Percentiles rank a stretch among this genome's conserved stretches.
phyloP scores from a whole-genome alignment of 257 asterid species.

The Solanum rostratum region DNA sequence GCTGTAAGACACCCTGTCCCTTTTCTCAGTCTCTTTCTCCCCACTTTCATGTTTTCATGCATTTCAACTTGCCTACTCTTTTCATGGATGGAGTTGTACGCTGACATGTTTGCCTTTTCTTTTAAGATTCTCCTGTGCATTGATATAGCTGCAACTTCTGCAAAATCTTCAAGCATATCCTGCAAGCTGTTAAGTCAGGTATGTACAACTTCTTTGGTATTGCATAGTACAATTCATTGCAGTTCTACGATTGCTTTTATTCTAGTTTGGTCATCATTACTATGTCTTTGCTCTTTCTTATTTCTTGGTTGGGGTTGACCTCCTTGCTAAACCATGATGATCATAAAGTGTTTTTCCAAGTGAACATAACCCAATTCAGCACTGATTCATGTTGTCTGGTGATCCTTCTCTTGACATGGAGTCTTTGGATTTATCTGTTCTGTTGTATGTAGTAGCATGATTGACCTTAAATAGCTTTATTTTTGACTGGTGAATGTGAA shows the following conservation, averaged over 20 bases:
- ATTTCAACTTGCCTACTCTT: conserved; percentile 8
- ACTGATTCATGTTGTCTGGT: background rate
- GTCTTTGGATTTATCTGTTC: background rate
- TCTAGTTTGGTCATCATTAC: background rate
- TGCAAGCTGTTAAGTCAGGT: conserved; percentile 85
- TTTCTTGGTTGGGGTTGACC: conserved; percentile 1
- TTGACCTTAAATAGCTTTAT: background rate
- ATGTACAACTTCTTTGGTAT: conserved; percentile 9
- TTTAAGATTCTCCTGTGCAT: conserved; percentile 83
- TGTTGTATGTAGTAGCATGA: background rate
- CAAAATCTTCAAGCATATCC: conserved; percentile 63
- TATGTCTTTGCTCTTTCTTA: background rate
- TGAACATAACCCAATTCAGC: background rate
- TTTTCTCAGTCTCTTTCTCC: conserved; percentile 14
- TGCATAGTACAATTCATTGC: background rate
- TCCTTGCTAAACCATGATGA: background rate
- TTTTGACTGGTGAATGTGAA: background rate
- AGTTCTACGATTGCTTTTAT: background rate
- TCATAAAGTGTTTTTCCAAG: background rate
- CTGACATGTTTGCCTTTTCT: conserved; percentile 6
- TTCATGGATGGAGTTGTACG: conserved; percentile 14
- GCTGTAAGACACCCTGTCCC: conserved; percentile 43
- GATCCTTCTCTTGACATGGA: background rate
- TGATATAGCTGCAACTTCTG: conserved; percentile 85
- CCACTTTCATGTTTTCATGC: conserved; percentile 7